Evolutionary conservation across 1,139 yeast genomes (phyloP), one percentile per base, ranked within the genome.

Genomic region (Kazachstania sp.): DNA sequence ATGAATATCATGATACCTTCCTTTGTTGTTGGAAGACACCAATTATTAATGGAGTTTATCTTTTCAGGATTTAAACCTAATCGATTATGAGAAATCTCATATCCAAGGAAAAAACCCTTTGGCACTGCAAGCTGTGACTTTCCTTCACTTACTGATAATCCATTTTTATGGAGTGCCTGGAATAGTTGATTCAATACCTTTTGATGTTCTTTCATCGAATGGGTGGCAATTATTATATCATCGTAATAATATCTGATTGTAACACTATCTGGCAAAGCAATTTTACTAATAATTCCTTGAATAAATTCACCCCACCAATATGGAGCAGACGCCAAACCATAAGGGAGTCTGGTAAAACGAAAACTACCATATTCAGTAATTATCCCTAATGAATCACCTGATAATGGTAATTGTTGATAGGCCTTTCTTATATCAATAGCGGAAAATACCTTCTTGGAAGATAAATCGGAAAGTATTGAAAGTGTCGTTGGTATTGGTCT

Each of bases 221-320:
- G n/a, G n/a, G n/a, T n/a, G n/a, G 44, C 47, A 6, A 41, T 13
- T 9, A 45, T 31, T 5, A 32, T 43, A 23, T 26, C 43, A 29
- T 43, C 43, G 34, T 40, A 45, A 26, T 45, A 45, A n/a, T 36
- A 45, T 2, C 41, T 30, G 13, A 45, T 26, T 2, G 20, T 18
- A 13, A 38, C 18, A 3, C 12, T 16, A 8, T 19, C 6, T 11
- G 19, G 15, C 11, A 13, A 12, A 3, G 37, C 3, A 6, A 36
- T 5, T 8, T 37, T 6, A 3, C 16, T 13, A 18, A 45, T 30
- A 12, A 40, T 11, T 3, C 13, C 16, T 23, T 36, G 45, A 9
- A 45, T 11, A 26, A 45, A 40, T 28, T 41, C 41, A 41, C 42
- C 44, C 41, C 40, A 45, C 37, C 41, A 41, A 41, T 45, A 45